These are phyloP conservation scores for Ailanthus altissimus DNA, from an alignment of 345 rosid genomes.

Conservation along the genomic window DNA sequence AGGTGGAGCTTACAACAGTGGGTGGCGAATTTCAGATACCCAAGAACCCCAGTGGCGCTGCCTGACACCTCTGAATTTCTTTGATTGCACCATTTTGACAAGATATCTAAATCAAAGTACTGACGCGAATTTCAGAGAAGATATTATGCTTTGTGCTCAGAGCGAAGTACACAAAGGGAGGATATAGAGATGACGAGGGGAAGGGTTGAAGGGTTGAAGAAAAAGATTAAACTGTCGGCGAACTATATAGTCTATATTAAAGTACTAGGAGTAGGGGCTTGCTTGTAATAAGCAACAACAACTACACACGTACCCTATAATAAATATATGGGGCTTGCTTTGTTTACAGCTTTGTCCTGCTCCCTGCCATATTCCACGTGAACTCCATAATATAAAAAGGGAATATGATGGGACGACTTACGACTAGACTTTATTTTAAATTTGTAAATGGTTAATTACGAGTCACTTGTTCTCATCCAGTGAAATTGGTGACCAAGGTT, in stretches of 20 bases:
- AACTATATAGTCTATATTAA: slow-evolving; percentile 15
- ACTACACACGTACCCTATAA: slow-evolving; percentile 4
- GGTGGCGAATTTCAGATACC: slow-evolving; percentile 70
- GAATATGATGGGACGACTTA: slow-evolving; percentile 9
- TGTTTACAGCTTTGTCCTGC: neutral
- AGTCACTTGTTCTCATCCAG: neutral
- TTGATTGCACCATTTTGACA: slow-evolving; percentile 49
- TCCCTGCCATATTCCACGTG: slow-evolving; percentile 17
- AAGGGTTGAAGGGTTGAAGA: neutral
- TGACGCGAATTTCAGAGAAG: neutral
- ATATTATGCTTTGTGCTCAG: neutral
- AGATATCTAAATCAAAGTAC: too few species aligned
- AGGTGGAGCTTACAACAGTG: slow-evolving; percentile 37
- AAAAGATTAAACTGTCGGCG: slow-evolving; percentile 25
- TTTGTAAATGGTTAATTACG: neutral
- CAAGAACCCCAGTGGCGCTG: slow-evolving; percentile 79
- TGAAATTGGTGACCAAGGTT: neutral
- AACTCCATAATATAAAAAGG: neutral
- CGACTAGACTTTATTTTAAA: neutral
- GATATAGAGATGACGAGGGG: neutral
- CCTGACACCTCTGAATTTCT: slow-evolving; percentile 67
- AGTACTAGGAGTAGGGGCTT: neutral
- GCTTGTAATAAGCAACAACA: neutral
- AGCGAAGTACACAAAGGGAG: slow-evolving; percentile 11
- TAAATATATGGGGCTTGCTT: slow-evolving; percentile 10